Evolutionary conservation across 2,329 filamentous ascomycete genomes (phyloP), one percentile per base, ranked within the genome.

Genomic region (Aspergillus versicolor): DNA sequence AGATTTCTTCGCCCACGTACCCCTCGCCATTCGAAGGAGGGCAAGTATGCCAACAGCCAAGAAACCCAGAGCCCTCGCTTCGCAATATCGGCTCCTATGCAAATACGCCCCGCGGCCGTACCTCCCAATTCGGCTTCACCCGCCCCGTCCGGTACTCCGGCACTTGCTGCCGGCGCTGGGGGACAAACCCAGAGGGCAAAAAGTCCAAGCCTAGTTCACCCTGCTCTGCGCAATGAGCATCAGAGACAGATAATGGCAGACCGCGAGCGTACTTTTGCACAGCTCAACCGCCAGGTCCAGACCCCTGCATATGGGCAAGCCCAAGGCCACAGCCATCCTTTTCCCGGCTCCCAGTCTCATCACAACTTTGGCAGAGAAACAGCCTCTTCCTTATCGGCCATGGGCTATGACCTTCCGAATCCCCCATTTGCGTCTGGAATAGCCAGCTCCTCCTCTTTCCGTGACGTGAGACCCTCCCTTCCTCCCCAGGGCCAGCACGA

Each of bases 201-300:
- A 17, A 56, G 54, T 34, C 59, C 59, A 17, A 59, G 53, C 34
- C 34, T 49, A 19, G 40, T 61, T 17, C 59, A 61, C 8, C 59
- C 59, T 8, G 50, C 53, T 6, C 51, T 59, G 8, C 59, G 59
- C 37, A 59, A 43, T 40, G 34, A 57, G 3, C 42, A 51, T 4
- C 59, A 61, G 43, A 46, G 22, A 12, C 37, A 52, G 34, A 44
- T 55, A 22, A 52, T 61, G 46, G 37, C 30, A 4, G 50, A 57
- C 9, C 58, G 54, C 15, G 58, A 57, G 11, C 50, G n/a, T 30
- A 13, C 15, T 42, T 24, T 52, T 27, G 40, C 40, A 3, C 30
- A 49, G 42, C 15, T 47, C 12, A 38, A 54, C 12, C 54, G 38
- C 19, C 41, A 52, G 32, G 15, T 37, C n/a, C 52, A 52, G 17